Evolutionary conservation across 495 filamentous ascomycete species (phyloP).

Genomic region (Neurospora africana): DNA sequence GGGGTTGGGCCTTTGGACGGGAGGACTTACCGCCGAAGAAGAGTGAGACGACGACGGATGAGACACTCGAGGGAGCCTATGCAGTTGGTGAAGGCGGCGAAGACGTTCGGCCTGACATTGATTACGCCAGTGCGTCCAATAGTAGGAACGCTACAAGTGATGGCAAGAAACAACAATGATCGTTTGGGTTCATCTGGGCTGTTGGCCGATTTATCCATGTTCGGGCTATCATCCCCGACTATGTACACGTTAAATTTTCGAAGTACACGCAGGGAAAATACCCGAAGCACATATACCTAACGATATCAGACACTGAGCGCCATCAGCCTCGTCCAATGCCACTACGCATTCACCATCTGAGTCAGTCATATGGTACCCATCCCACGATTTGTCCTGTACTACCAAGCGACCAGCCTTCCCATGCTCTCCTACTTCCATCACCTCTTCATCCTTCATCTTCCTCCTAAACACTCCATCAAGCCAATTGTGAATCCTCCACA

Average conservation of each 20-base stretch:
- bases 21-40: conserved; percentile 20
- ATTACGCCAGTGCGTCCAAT: neutral
- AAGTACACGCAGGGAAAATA: too few species aligned
- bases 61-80: conserved; percentile 6
- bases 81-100: neutral
- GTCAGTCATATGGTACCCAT: neutral
- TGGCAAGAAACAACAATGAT: neutral
- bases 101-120: neutral
- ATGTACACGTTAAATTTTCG: too few species aligned
- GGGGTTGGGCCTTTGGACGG: conserved; percentile 47
- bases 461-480: neutral
- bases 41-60: conserved; percentile 1
- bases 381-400: neutral
- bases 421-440: neutral
- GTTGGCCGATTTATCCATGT: too few species aligned
- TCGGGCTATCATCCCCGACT: too few species aligned
- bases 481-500: neutral
- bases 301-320: neutral
- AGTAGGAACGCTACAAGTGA: neutral
- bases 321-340: neutral
- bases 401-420: neutral
- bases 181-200: neutral
- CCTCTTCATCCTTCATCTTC: neutral
- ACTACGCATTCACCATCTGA: neutral
- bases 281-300: neutral